Evolutionary conservation across 768 basidiomycete genomes (phyloP).

Genomic region (Holtermanniella nyarrowii): DNA sequence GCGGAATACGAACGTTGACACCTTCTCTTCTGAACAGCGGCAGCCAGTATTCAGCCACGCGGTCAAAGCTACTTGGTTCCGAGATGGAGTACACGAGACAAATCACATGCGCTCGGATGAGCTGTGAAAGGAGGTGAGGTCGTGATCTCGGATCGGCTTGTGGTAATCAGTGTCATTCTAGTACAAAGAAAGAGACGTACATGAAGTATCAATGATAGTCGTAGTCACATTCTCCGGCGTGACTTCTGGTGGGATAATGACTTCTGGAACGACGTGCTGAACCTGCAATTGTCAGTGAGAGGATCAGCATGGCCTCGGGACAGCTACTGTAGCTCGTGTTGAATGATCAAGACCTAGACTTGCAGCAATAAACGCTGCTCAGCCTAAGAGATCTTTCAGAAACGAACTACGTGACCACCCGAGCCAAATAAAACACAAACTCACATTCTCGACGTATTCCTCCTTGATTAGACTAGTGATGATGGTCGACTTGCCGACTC

Average conservation of each 20-base stretch:
- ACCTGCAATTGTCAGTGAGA: slow-evolving; percentile 50
- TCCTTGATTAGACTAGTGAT: slow-evolving; percentile 95
- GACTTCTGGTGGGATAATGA: slow-evolving; percentile 94
- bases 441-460: slow-evolving; percentile 77
- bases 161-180: not conserved
- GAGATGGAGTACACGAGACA: slow-evolving; percentile 96
- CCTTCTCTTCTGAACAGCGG: slow-evolving; percentile 89
- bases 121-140: slow-evolving; percentile 81
- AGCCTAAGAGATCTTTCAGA: too few species aligned
- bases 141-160: slow-evolving; percentile 77
- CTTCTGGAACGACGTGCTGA: slow-evolving; percentile 88
- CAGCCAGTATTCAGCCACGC: slow-evolving; percentile 96
- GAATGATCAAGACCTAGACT: too few species aligned
- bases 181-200: slow-evolving; percentile 47
- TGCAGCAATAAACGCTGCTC: too few species aligned
- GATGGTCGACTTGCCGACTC: slow-evolving; percentile 95
- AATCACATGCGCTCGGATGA: slow-evolving; percentile 94
- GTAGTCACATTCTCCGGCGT: slow-evolving; percentile 97
- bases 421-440: slow-evolving; percentile 15
- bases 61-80: slow-evolving; percentile 90
- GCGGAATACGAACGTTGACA: slow-evolving; percentile 84
- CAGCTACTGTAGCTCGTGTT: too few species aligned
- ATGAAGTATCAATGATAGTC: slow-evolving; percentile 93
- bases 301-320: not conserved
- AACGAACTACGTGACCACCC: not conserved